These are phyloP conservation scores for Aspergillus puulaauensis DNA, from an alignment of 2,329 filamentous ascomycete species.

Conservation along the genomic window DNA sequence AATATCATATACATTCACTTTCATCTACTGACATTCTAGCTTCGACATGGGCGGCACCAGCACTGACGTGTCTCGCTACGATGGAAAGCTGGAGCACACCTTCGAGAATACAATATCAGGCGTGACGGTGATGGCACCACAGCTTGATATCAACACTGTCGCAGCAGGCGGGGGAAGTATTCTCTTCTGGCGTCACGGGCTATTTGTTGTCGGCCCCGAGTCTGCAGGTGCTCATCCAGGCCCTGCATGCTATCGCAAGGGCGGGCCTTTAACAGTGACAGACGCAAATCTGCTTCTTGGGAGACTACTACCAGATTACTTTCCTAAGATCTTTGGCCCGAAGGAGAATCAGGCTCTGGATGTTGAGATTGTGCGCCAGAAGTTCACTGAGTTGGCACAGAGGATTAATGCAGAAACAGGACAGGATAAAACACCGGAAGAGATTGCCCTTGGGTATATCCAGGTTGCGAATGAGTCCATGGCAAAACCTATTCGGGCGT, in stretches of 20 bases:
- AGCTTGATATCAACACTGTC: slow-evolving; percentile 93
- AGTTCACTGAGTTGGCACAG: slow-evolving; percentile 73
- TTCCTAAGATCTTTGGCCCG: slow-evolving; percentile 92
- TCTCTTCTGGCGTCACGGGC: slow-evolving; percentile 82
- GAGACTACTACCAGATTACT: slow-evolving; percentile 84
- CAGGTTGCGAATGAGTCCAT: slow-evolving; percentile 46
- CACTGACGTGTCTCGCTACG: slow-evolving; percentile 84
- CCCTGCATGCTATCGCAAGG: slow-evolving; percentile 89
- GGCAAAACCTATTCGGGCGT: slow-evolving; percentile 74
- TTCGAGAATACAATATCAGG: slow-evolving; percentile 93
- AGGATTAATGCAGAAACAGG: slow-evolving; percentile 54
- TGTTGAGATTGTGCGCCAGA: slow-evolving; percentile 68
- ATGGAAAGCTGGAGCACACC: slow-evolving; percentile 86
- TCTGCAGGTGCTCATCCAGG: slow-evolving; percentile 89
- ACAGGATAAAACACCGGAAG: slow-evolving; percentile 44
- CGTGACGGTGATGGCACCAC: slow-evolving; percentile 89
- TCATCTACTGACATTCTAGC: slow-evolving; percentile 30
- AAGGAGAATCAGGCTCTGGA: slow-evolving; percentile 84
- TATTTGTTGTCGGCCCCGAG: slow-evolving; percentile 90
- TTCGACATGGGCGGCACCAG: slow-evolving; percentile 96
- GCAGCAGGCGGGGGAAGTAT: slow-evolving; percentile 72
- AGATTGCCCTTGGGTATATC: slow-evolving; percentile 44
- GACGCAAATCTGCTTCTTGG: slow-evolving; percentile 90
- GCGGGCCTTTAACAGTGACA: slow-evolving; percentile 84
- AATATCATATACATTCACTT: too few relatives aligned